Conservation (phyloP, 176 grass and related monocot genomes). For the Oryza australiensis region DNA sequence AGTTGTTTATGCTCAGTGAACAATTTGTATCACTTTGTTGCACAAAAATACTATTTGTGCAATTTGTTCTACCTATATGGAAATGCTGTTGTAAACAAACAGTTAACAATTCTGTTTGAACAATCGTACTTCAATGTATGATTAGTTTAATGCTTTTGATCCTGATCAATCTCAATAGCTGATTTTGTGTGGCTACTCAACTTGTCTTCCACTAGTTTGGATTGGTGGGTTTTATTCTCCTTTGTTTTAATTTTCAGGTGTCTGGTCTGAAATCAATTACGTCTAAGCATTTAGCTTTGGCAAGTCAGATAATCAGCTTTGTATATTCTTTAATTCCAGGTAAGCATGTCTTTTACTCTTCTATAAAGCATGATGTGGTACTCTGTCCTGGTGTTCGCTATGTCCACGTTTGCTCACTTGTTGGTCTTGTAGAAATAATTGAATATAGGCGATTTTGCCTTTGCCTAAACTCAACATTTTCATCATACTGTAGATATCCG, state of each 20-base stretch:
- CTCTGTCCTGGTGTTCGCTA: slow-evolving; percentile 18
- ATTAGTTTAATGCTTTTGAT: not conserved
- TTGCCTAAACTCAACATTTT: slow-evolving; percentile 14
- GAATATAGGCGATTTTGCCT: slow-evolving; percentile 1
- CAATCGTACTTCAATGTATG: slow-evolving; percentile 2
- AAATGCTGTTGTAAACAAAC: slow-evolving; percentile 7
- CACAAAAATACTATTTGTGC: slow-evolving; percentile 13
- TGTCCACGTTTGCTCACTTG: slow-evolving; percentile 8
- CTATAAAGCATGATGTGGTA: not conserved
- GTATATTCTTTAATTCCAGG: slow-evolving; percentile 89
- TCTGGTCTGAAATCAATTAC: slow-evolving; percentile 99
- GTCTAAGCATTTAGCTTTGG: slow-evolving; percentile 97
- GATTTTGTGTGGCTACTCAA: slow-evolving; percentile 10
- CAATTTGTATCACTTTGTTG: not conserved
- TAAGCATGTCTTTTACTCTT: slow-evolving; percentile 41
- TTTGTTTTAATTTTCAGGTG: slow-evolving; percentile 57
- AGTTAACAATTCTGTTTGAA: slow-evolving; percentile 7
- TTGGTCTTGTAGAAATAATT: not conserved
- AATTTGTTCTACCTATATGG: slow-evolving; percentile 14
- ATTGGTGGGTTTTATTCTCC: not conserved
- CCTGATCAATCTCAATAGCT: not conserved
- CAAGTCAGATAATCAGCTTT: slow-evolving; percentile 98
- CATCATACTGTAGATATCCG: slow-evolving; percentile 78
- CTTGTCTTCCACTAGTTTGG: slow-evolving; percentile 7
- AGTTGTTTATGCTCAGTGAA: not conserved